These are phyloP conservation scores for Aspergillus aculeatus DNA, from an alignment of 2,329 filamentous ascomycete genomes.

Conservation along the genomic window DNA sequence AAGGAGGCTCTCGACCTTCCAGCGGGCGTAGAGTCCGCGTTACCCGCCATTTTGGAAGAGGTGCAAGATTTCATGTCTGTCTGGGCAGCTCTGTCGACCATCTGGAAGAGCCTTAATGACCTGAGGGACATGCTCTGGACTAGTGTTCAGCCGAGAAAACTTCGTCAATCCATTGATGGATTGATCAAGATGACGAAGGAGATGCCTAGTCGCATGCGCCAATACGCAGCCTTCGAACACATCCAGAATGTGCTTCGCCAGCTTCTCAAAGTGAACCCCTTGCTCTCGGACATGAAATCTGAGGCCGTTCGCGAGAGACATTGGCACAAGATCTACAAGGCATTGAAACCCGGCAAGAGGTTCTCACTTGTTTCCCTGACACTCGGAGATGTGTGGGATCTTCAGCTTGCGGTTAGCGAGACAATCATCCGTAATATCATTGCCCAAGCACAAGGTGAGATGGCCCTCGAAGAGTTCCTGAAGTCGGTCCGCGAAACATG, in stretches of 20 bases:
- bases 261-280: slow-evolving; percentile 83
- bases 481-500: slow-evolving; percentile 95
- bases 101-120: slow-evolving; percentile 95
- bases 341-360: slow-evolving; percentile 84
- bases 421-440: slow-evolving; percentile 89
- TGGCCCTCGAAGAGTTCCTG: slow-evolving; percentile 96
- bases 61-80: slow-evolving; percentile 99
- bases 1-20: slow-evolving; percentile 95
- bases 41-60: slow-evolving; percentile 86
- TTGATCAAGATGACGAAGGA: slow-evolving; percentile 98
- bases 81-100: slow-evolving; percentile 91
- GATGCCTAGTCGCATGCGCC: slow-evolving; percentile 98
- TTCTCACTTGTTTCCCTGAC: slow-evolving; percentile 95
- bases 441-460: slow-evolving; percentile 91
- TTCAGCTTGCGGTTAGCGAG: slow-evolving; percentile 86
- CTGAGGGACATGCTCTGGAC: slow-evolving; percentile 91
- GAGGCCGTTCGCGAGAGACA: slow-evolving; percentile 95
- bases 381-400: slow-evolving; percentile 97
- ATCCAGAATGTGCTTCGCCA: slow-evolving; percentile 88
- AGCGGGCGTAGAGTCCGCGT: slow-evolving; percentile 72
- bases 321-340: slow-evolving; percentile 97
- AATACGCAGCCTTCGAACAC: slow-evolving; percentile 99
- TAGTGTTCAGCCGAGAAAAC: slow-evolving; percentile 90
- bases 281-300: slow-evolving; percentile 88
- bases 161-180: slow-evolving; percentile 82